Evolutionary conservation across 2,329 filamentous ascomycete species (phyloP).

Genomic region (Trichoderma koningiopsis): DNA sequence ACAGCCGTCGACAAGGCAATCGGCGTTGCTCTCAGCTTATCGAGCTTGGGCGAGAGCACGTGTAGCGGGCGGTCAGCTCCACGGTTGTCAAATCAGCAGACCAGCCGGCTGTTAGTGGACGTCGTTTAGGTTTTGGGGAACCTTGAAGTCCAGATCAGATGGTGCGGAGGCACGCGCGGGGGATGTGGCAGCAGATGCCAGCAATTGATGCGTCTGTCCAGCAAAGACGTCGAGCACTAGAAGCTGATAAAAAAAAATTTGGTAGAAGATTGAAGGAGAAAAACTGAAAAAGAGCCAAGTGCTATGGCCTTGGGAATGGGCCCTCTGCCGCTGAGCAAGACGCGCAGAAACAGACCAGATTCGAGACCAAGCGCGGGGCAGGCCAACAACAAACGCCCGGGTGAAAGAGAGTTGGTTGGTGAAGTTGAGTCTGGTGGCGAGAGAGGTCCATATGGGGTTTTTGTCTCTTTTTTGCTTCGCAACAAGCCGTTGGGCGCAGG

Average conservation of each 20-base stretch:
- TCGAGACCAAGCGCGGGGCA: neutral
- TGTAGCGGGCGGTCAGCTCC: slow-evolving; percentile 21
- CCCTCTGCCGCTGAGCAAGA: neutral
- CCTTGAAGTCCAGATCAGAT: neutral
- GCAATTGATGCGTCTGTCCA: neutral
- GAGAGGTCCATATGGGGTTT: neutral
- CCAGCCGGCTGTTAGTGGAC: slow-evolving; percentile 2
- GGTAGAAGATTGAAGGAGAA: neutral
- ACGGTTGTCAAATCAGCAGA: slow-evolving; percentile 16
- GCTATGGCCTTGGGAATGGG: neutral
- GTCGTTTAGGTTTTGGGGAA: neutral
- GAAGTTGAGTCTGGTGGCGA: slow-evolving; percentile 14
- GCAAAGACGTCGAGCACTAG: neutral
- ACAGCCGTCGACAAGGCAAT: neutral
- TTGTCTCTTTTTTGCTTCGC: slow-evolving; percentile 5
- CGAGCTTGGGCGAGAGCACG: slow-evolving; percentile 12
- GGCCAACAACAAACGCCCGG: neutral
- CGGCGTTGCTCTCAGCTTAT: slow-evolving; percentile 16
- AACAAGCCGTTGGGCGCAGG: slow-evolving; percentile 14
- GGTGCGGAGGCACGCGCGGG: slow-evolving; percentile 13
- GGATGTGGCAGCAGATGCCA: neutral
- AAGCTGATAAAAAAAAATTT: neutral
- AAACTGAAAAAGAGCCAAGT: neutral
- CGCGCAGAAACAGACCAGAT: neutral
- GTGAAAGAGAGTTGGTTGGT: neutral